These are phyloP conservation scores for Dalbergia oliveri DNA, from an alignment of 306 rosid species.

Conservation along the genomic window DNA sequence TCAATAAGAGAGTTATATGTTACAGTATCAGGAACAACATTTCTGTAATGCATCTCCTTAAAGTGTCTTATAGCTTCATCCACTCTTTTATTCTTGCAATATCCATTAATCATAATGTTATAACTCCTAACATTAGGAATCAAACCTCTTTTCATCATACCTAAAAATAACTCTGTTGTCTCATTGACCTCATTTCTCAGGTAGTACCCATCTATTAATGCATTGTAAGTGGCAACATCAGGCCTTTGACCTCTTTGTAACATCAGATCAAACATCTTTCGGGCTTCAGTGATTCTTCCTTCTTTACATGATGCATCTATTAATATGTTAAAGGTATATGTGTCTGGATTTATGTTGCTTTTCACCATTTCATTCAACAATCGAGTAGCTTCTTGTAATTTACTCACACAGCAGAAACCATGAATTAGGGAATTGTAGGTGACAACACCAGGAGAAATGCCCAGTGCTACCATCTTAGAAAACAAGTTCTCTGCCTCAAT, in stretches of 20 bases:
- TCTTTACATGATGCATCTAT: neutral
- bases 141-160: neutral
- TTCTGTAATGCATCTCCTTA: neutral
- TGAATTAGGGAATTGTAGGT: neutral
- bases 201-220: neutral
- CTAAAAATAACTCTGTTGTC: neutral
- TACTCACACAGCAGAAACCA: neutral
- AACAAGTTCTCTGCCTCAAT: neutral
- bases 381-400: neutral
- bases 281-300: too few species aligned
- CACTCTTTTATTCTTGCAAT: too few species aligned
- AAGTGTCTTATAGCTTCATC: neutral
- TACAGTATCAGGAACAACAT: neutral
- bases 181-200: too few species aligned
- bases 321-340: neutral
- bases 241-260: neutral
- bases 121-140: neutral
- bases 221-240: neutral
- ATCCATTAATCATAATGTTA: neutral
- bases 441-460: neutral
- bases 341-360: neutral
- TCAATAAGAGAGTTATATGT: neutral
- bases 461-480: neutral
- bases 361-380: neutral
- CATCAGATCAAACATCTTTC: too few species aligned